Conservation (phyloP, 192 early-diverging fungal genomes). For the Coemansia biformis region DNA sequence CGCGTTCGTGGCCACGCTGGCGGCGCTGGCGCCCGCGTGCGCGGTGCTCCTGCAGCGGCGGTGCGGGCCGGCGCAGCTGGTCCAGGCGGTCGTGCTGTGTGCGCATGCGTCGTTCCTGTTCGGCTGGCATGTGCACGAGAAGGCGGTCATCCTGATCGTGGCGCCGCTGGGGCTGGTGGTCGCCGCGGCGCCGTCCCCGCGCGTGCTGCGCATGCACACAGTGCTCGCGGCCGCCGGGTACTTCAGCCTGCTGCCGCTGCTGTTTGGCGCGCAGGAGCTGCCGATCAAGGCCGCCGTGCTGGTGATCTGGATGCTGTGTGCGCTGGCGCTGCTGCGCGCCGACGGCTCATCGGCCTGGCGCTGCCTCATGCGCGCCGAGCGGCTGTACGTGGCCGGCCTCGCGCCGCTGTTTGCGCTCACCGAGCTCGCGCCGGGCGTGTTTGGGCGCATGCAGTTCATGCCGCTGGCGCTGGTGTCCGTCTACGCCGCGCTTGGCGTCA, state of each 20-base stretch:
- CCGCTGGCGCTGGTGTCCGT: constrained; percentile 76
- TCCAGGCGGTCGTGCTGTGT: constrained; percentile 68
- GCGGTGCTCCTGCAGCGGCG: constrained; percentile 16
- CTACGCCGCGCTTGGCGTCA: constrained; percentile 68
- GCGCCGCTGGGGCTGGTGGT: constrained; percentile 44
- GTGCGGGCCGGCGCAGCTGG: constrained; percentile 57
- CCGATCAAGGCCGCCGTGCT: constrained; percentile 22
- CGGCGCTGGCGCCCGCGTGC: constrained; percentile 55
- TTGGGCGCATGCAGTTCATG: constrained; percentile 64
- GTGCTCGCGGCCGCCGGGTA: constrained; percentile 36
- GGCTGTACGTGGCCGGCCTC: constrained; percentile 22
- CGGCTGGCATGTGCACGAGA: constrained; percentile 99
- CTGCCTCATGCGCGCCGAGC: constrained; percentile 26
- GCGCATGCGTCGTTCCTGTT: constrained; percentile 86
- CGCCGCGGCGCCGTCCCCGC: constrained; percentile 17
- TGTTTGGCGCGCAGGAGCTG: constrained; percentile 46
- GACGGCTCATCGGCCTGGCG: constrained; percentile 22
- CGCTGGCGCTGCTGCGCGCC: constrained; percentile 21
- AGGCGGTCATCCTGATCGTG: constrained; percentile 80
- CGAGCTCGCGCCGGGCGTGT: constrained; percentile 24
- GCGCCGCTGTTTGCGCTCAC: constrained; percentile 23
- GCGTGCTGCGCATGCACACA: constrained; percentile 35
- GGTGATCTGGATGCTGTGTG: constrained; percentile 27
- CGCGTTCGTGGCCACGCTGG: constrained; percentile 70
- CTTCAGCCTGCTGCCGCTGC: constrained; percentile 47